Percentiles rank a stretch among this genome's conserved stretches.
These are phyloP conservation scores for Adansonia rubrostipa DNA, from an alignment of 441 rosid species.

Conservation along the genomic window DNA sequence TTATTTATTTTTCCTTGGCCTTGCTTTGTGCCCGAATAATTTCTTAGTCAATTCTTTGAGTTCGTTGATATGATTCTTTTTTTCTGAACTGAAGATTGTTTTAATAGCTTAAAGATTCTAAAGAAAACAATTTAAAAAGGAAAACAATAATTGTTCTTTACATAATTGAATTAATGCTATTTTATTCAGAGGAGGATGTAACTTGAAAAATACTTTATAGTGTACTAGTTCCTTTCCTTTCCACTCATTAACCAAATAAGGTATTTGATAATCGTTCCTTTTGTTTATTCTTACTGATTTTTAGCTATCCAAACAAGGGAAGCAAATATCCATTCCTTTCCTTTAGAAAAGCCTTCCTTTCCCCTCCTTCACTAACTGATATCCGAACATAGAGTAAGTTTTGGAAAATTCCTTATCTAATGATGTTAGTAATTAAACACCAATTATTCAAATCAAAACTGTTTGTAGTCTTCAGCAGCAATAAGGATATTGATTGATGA, in stretches of 20 bases:
- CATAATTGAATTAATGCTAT: neutral
- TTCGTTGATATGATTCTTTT: neutral
- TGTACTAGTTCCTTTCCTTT: neutral
- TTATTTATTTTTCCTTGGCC: neutral
- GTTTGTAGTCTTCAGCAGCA: neutral
- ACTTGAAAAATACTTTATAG: neutral
- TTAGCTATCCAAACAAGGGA: neutral
- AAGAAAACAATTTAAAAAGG: neutral
- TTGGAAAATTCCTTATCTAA: neutral
- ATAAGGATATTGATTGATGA: constrained; percentile 5
- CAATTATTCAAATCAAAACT: constrained; percentile 12
- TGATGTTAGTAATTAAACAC: neutral
- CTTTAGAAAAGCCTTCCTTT: neutral
- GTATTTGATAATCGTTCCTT: neutral
- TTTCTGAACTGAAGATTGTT: neutral
- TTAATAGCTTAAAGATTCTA: neutral
- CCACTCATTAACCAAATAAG: neutral
- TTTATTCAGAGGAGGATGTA: neutral
- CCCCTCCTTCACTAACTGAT: neutral
- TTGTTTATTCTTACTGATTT: neutral
- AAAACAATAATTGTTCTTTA: neutral
- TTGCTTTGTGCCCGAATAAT: neutral
- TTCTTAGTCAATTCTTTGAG: neutral
- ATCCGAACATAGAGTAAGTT: constrained; percentile 6
- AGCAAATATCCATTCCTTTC: neutral